Percentiles rank a stretch among this genome's conserved stretches.
phyloP scores from a whole-genome alignment of 805 yeast genomes.

The Hanseniaspora guilliermondii region DNA sequence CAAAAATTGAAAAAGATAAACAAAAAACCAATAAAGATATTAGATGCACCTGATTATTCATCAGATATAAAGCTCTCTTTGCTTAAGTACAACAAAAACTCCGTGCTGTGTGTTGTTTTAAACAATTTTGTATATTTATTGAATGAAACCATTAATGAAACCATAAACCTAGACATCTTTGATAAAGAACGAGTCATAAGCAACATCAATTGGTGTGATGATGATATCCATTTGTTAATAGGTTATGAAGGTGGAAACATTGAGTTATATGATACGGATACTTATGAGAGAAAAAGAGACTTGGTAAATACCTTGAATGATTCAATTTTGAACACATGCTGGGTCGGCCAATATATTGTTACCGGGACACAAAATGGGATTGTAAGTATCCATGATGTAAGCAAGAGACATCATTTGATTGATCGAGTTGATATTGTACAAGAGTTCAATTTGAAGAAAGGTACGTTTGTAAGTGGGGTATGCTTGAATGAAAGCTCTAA shows the following conservation, averaged over 20 bases:
- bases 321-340: slow-evolving; percentile 69
- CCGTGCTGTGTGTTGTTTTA: slow-evolving; percentile 77
- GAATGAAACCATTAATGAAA: slow-evolving; percentile 79
- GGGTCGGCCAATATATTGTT: slow-evolving; percentile 72
- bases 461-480: background rate
- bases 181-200: slow-evolving; percentile 38
- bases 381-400: slow-evolving; percentile 78
- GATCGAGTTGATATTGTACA: slow-evolving; percentile 28
- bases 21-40: slow-evolving; percentile 78
- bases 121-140: slow-evolving; percentile 77
- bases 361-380: slow-evolving; percentile 83
- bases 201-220: slow-evolving; percentile 82
- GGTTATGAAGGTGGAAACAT: slow-evolving; percentile 74
- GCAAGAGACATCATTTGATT: slow-evolving; percentile 66
- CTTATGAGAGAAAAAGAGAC: slow-evolving; percentile 59
- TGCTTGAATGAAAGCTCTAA: background rate
- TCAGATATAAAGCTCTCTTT: slow-evolving; percentile 87
- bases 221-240: slow-evolving; percentile 71
- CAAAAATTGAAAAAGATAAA: slow-evolving; percentile 65
- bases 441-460: background rate
- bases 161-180: slow-evolving; percentile 52
- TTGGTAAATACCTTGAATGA: slow-evolving; percentile 58
- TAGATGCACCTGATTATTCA: slow-evolving; percentile 89
- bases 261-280: slow-evolving; percentile 89
- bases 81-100: slow-evolving; percentile 74